A percentile compares a stretch with the other conserved stretches of the same genome.
Evolutionary conservation across 805 yeast species (phyloP).

Genomic region (Monosporozyma yasuniensis): DNA sequence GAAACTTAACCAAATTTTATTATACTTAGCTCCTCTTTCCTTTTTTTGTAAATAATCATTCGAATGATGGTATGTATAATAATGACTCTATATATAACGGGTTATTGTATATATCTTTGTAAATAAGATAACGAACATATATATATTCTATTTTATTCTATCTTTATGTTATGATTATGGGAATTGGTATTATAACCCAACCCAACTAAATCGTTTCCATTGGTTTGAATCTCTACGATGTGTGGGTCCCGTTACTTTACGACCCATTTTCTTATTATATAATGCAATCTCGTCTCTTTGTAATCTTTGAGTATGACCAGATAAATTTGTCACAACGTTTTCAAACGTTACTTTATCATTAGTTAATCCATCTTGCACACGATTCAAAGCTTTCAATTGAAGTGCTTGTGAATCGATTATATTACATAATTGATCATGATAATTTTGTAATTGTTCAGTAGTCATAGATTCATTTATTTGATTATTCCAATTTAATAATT

Average conservation of each 20-base stretch:
- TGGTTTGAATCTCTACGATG: not conserved
- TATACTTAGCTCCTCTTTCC: not conserved
- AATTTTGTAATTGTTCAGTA: slow-evolving; percentile 8
- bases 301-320: slow-evolving; percentile 81
- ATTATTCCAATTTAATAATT: slow-evolving; percentile 7
- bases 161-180: too few relatives aligned
- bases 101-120: not conserved
- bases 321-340: slow-evolving; percentile 77
- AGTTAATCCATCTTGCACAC: slow-evolving; percentile 37
- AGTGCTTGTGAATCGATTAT: slow-evolving; percentile 18
- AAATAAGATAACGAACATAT: not conserved
- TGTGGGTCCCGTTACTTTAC: not conserved
- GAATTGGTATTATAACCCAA: too few relatives aligned
- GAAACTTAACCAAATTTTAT: not conserved
- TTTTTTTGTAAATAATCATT: not conserved
- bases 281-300: slow-evolving; percentile 42
- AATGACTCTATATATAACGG: not conserved
- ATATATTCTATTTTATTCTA: not conserved
- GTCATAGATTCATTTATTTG: not conserved
- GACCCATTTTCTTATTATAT: slow-evolving; percentile 27
- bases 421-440: slow-evolving; percentile 24
- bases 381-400: slow-evolving; percentile 32
- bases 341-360: slow-evolving; percentile 73
- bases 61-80: not conserved
- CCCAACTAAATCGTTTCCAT: slow-evolving; percentile 12